Evolutionary conservation across 78 protist species (phyloP), one percentile per base, ranked within the genome.

Genomic region (Dictyostelium purpureum): DNA sequence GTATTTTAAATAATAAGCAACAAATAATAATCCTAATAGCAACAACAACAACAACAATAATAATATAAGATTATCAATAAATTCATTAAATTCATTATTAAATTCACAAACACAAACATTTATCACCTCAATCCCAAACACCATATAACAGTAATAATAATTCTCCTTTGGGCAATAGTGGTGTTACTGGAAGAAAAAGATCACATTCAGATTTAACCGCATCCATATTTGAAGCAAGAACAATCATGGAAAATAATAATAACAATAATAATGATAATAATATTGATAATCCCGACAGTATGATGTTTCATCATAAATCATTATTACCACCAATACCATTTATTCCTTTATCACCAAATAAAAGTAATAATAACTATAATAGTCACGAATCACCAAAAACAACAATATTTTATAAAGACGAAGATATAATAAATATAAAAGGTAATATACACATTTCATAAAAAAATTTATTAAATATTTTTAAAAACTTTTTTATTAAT

Each of bases 261-360:
- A 69, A 21, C 19, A 66, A 21, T 66, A 66, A 66, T 37, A 66
- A 66, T 2, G 35, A 66, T 2, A 67, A 38, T 21, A 38, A 67
- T 38, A 18, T 6, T 21, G 37, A 18, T 38, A 21, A 21, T 9
- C 18, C 71, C 33, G 71, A 63, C 19, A 63, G 26, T 38, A 33
- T 63, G 43, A 0, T 16, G 12, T 47, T 47, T 63, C 71, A 63
- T 11, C 35, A 63, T 33, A 63, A 63, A 33, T 63, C 71, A 63
- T 63, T 63, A 33, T 63, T 42, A 33, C 81, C 81, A 33, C 81
- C 81, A 51, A 26, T 75, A 10, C 81, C 90, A 67, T 82, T 82
- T 38, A 42, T 70, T 28, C 90, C 90, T 2, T 69, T 82, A 40
- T 82, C 90, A 28, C 90, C 90, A 51, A 81, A 81, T 51, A 63